Evolutionary conservation across 129 eudicot genomes (phyloP), one percentile per base, ranked within the genome.

Genomic region (Flaveria linearis): DNA sequence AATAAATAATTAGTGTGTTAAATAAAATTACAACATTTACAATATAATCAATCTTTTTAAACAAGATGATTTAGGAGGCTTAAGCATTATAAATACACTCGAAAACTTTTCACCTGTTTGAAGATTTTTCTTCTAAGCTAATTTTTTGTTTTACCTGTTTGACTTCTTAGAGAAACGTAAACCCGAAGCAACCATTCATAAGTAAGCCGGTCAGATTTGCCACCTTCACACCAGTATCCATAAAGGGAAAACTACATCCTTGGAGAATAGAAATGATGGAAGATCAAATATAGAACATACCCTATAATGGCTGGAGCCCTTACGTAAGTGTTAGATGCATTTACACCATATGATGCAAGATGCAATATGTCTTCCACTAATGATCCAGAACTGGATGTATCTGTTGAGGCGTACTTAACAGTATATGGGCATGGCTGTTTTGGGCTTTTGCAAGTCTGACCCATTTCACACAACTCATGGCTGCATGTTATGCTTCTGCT

Each of bases 371-470:
- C 99, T 86, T 95, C 88, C 63, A 95, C 91, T 73, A 95, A 85
- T 70, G 89, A 80, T n/a, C 99, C 99, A n/a, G 99, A 95, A 82
- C 94, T 95, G 63, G 99, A 89, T 2, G 92, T 89, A 83, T 82
- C 82, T 10, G 78, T 73, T 26, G 96, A 83, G 17, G 72, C 82
- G 47, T 95, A 95, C 13, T 88, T 69, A 73, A 82, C 79, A 15
- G 87, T 84, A 69, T 95, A 95, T 17, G 99, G 92, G 68, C 99
- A 95, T 28, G 86, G 83, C 74, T 89, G 88, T 64, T 81, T 82
- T 36, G 94, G 82, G 82, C 70, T 79, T 62, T 87, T 74, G 84
- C 99, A 95, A 58, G 83, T 78, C 51, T 89, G 30, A 77, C 89
- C 94, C 71, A 22, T 23, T 61, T 85, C 85, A 80, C 99, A 95